A percentile compares a stretch with the other conserved stretches of the same genome.
These are phyloP conservation scores for Apophysomyces sp. DNA, from an alignment of 371 early-diverging fungal species.

Conservation along the genomic window DNA sequence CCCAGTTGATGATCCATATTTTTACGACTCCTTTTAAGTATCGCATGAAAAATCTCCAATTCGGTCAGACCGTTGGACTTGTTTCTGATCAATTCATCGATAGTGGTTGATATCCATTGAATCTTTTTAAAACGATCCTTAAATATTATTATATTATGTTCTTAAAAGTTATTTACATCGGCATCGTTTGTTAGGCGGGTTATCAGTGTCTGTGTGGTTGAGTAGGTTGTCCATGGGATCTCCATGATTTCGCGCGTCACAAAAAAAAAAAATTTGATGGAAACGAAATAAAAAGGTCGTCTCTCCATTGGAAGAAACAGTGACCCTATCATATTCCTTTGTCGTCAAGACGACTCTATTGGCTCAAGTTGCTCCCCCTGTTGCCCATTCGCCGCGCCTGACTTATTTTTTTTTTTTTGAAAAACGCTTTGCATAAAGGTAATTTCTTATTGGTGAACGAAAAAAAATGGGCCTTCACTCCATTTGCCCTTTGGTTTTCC, in stretches of 20 bases:
- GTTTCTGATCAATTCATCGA: neutral
- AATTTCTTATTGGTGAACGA: neutral
- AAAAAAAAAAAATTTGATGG: neutral
- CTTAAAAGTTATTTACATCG: no score
- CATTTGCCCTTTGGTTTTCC: neutral
- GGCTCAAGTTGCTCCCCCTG: constrained; percentile 4
- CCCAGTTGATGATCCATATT: neutral
- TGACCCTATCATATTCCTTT: constrained; percentile 12
- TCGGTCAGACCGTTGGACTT: neutral
- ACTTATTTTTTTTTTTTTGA: neutral
- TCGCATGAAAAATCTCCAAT: constrained; percentile 14
- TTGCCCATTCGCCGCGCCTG: constrained; percentile 3
- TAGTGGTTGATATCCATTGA: neutral
- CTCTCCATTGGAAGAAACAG: constrained; percentile 8
- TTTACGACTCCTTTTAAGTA: constrained; percentile 9
- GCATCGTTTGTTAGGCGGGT: neutral
- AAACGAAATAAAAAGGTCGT: constrained; percentile 1
- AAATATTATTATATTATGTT: no score
- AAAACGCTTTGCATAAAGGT: constrained; percentile 8
- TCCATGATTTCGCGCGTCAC: neutral
- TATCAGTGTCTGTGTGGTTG: neutral
- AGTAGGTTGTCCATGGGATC: neutral
- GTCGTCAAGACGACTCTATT: constrained; percentile 9
- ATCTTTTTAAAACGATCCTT: no score
- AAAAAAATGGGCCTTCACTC: no score